Evolutionary conservation across 805 yeast species (phyloP), one percentile per base, ranked within the genome.

Genomic region (Saccharomyces mikatae): DNA sequence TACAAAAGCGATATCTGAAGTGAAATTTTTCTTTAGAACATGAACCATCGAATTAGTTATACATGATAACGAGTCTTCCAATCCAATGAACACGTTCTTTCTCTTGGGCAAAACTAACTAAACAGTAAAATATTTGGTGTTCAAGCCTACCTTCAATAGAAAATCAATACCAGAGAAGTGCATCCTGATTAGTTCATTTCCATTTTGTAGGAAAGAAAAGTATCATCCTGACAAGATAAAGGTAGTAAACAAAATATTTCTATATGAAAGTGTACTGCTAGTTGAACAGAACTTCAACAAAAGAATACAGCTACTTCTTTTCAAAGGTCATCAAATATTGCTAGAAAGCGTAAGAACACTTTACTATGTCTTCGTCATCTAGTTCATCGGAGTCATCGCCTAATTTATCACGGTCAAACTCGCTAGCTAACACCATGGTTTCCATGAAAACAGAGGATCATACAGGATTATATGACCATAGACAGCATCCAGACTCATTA

Each of bases 401-500:
- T 11, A 55, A 53, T 47, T 32, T 57, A 8, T 65, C 69, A 2
- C 62, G 62, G 17, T 59, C 68, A 2, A 59, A 62, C 14, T 63
- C 71, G 8, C 50, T 61, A 22, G 60, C 56, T 6, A 62, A 62
- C 14, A 70, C 74, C 0, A 60, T 69, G 55, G 67, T 61, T 17
- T 73, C 77, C 13, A 67, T 73, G 68, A 71, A 67, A 50, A 73
- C 76, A 1, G 75, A 71, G 31, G 71, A 69, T 14, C 71, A 68
- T 52, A 60, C 61, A 36, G 76, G 69, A 52, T 64, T 78, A 36
- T 69, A 76, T 57, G 82, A 78, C 61, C 82, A 78, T 60, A 74
- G 82, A 56, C 71, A 74, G 60, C 80, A 78, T 58, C 72, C 77
- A 3, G 77, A 74, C 56, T 65, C 76, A 27, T 54, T 72, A 24